Base-by-base conservation (phyloP, 192 early-diverging fungal species). In the Coemansia sp. region DNA sequence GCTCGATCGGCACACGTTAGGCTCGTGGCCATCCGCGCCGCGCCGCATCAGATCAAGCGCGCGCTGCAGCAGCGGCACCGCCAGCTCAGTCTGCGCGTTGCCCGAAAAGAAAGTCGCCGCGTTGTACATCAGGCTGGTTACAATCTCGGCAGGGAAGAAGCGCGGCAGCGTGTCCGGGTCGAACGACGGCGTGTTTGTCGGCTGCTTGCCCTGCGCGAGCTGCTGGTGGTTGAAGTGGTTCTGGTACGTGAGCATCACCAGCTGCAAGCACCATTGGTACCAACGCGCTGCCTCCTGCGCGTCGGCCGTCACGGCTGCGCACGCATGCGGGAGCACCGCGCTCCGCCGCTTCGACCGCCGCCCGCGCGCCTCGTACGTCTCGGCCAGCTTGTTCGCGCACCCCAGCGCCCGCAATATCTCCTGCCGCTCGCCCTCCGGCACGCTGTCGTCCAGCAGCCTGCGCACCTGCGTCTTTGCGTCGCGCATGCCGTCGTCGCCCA, bases 181-280 rank as follows among this genome's bases (percentile, higher is more conserved):
- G 47, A 80, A 80, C 31, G 71, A 61, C 25, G 77, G 77, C 40
- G 63, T 67, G 44, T 32, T 63, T 18, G 54, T 43, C 2, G 57
- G 52, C 28, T 58, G 58, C 59, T 60, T 44, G 35, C 32, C 45
- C 38, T 78, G 47, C 32, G 60, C 62, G 10, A 68, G 62, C 58
- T 62, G 69, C 40, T 57, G 35, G 21, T 71, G 69, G 57, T 80
- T 69, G 32, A 48, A 69, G 59, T 80, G 71, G 44, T 73, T 73
- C 58, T 74, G 71, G 19, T 80, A 80, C 10, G 77, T 64, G 51
- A 73, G 64, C 67, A 62, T 80, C 6, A 71, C 67, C 6, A 80
- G 29, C 56, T 80, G 71, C 71, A 80, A 28, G 31, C 77, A 80
- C 77, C 77, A 80, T n/a, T 69, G 66, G 71, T 73, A 80, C 77